A percentile compares a stretch with the other conserved stretches of the same genome.
These are phyloP conservation scores for Biscogniauxia marginata DNA, from an alignment of 2,329 filamentous ascomycete genomes.

Conservation along the genomic window DNA sequence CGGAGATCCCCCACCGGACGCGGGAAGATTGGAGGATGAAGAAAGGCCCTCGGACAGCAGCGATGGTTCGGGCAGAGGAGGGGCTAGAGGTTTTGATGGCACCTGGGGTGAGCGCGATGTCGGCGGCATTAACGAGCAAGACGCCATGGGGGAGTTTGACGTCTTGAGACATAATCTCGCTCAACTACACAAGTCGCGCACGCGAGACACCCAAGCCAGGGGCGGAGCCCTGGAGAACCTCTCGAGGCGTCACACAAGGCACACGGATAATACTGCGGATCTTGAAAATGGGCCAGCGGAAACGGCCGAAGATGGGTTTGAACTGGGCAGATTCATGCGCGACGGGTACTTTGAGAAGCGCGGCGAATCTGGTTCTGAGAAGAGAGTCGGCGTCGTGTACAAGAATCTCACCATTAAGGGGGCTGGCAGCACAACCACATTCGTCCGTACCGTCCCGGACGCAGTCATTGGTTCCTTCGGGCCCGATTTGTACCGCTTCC, in stretches of 20 bases:
- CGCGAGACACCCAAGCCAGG: constrained; percentile 34
- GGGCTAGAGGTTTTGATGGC: constrained; percentile 19
- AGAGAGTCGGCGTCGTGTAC: constrained; percentile 76
- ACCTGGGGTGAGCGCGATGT: constrained; percentile 40
- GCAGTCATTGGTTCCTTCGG: constrained; percentile 78
- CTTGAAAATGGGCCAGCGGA: constrained; percentile 33
- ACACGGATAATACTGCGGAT: constrained; percentile 27
- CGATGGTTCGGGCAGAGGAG: constrained; percentile 1
- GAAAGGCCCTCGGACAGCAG: constrained; percentile 8
- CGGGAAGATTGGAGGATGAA: constrained; percentile 7
- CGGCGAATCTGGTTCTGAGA: constrained; percentile 63
- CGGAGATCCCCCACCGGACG: constrained; percentile 21
- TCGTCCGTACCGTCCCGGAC: constrained; percentile 70
- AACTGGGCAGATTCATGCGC: constrained; percentile 68
- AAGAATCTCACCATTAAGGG: constrained; percentile 75
- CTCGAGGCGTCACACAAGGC: constrained; percentile 11
- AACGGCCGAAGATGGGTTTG: constrained; percentile 61
- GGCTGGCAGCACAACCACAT: constrained; percentile 62
- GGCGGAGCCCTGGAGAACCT: no score
- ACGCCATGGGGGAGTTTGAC: constrained; percentile 37
- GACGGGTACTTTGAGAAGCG: constrained; percentile 76
- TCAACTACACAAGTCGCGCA: constrained; percentile 35
- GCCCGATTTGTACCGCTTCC: constrained; percentile 69
- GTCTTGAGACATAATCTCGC: constrained; percentile 35
- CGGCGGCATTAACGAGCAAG: constrained; percentile 33